Percentiles rank a stretch among this genome's conserved stretches.
phyloP scores from a whole-genome alignment of 352 stramenopile genomes.

The Pythium brachiatum region DNA sequence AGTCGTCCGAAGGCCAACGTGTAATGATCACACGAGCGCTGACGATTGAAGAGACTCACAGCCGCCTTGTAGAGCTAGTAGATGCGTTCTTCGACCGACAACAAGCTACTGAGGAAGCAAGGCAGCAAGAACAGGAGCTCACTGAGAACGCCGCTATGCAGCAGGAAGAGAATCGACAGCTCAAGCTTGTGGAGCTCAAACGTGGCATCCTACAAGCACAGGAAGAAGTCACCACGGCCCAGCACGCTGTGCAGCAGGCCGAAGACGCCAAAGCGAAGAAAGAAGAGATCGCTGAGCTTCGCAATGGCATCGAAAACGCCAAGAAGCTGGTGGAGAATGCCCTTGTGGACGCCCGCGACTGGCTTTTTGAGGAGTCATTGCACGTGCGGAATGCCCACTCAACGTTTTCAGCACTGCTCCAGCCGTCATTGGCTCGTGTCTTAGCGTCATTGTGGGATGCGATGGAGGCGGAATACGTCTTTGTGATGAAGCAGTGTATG shows the following conservation, averaged over 20 bases:
- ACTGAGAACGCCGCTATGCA: slow-evolving; percentile 29
- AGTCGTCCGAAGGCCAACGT: slow-evolving; percentile 6
- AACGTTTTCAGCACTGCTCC: slow-evolving; percentile 19
- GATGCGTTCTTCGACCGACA: slow-evolving; percentile 30
- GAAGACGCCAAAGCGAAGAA: slow-evolving; percentile 81
- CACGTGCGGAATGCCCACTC: background rate
- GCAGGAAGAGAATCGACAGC: slow-evolving; percentile 41
- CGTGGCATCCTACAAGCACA: slow-evolving; percentile 36
- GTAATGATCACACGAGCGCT: slow-evolving; percentile 16
- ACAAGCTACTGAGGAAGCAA: slow-evolving; percentile 8
- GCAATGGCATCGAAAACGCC: slow-evolving; percentile 32
- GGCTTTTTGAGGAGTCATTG: slow-evolving; percentile 19
- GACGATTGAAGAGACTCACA: slow-evolving; percentile 31
- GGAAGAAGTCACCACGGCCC: slow-evolving; percentile 30
- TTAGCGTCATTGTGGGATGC: slow-evolving; percentile 49
- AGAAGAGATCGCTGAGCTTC: slow-evolving; percentile 60
- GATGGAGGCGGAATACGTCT: slow-evolving; percentile 56
- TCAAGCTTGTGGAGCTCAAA: slow-evolving; percentile 35
- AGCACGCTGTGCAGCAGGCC: slow-evolving; percentile 44
- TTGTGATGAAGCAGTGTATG: slow-evolving; percentile 46
- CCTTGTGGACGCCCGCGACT: slow-evolving; percentile 21
- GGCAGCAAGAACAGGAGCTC: slow-evolving; percentile 24
- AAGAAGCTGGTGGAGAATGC: slow-evolving; percentile 26
- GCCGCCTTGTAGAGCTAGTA: slow-evolving; percentile 34
- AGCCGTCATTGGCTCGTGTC: slow-evolving; percentile 30